A percentile compares a stretch with the other conserved stretches of the same genome.
Conservation (phyloP, 208 protist species). For the Trypanosoma brucei region DNA sequence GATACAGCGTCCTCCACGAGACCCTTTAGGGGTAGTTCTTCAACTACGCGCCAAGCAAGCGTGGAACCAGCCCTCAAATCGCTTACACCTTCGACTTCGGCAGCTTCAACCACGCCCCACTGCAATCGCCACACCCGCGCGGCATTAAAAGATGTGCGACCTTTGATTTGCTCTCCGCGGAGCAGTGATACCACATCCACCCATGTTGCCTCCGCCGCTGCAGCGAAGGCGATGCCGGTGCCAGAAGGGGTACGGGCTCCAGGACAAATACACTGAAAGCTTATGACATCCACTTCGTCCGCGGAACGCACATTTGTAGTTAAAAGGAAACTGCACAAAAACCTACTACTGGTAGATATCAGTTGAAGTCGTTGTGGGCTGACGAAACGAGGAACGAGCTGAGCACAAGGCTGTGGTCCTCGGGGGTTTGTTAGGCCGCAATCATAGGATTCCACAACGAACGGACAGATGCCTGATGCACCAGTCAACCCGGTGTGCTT, state of each 20-base stretch:
- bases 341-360: constrained; percentile 14
- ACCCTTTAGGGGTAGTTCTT: neutral
- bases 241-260: neutral
- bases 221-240: constrained; percentile 15
- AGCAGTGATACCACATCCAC: constrained; percentile 14
- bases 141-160: neutral
- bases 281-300: constrained; percentile 8
- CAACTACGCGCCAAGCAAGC: constrained; percentile 10
- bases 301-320: neutral
- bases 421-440: neutral
- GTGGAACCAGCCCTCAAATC: neutral
- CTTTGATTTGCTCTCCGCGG: neutral
- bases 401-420: neutral
- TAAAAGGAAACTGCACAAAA: constrained; percentile 17
- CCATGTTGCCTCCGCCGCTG: constrained; percentile 19
- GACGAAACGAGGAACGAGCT: neutral
- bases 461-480: too few relatives aligned
- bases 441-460: too few relatives aligned
- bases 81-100: neutral
- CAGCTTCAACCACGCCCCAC: constrained; percentile 3
- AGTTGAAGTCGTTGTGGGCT: constrained; percentile 13
- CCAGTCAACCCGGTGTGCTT: too few relatives aligned
- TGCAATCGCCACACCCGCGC: constrained; percentile 12
- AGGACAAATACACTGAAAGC: constrained; percentile 3
- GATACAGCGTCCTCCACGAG: constrained; percentile 7